Evolutionary conservation across 2,329 filamentous ascomycete species (phyloP).

Genomic region (Penicillium sp.): DNA sequence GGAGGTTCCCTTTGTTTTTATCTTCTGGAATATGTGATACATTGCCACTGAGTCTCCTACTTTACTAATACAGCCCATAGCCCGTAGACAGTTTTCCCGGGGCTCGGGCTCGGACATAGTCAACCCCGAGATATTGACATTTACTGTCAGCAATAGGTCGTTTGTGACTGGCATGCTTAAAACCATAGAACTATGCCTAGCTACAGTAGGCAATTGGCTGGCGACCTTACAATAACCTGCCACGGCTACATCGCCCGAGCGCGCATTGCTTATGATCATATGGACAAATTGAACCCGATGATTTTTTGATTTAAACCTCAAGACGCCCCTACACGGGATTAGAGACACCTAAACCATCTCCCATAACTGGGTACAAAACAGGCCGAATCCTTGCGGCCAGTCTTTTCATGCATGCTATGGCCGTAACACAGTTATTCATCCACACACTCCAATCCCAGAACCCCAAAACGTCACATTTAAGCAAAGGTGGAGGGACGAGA

Average conservation of each 20-base stretch:
- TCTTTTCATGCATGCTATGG: constrained; percentile 41
- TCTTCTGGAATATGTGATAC: too few relatives aligned
- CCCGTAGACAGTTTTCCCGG: not conserved
- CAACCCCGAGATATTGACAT: not conserved
- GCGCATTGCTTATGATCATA: too few relatives aligned
- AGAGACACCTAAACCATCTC: constrained; percentile 38
- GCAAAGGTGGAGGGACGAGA: constrained; percentile 96
- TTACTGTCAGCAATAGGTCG: not conserved
- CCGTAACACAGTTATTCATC: constrained; percentile 42
- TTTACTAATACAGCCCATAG: not conserved
- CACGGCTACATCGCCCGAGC: too few relatives aligned
- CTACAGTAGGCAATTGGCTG: not conserved
- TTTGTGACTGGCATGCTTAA: too few relatives aligned
- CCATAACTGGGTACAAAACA: constrained; percentile 34
- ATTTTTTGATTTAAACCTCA: constrained; percentile 39
- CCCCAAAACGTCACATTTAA: constrained; percentile 55
- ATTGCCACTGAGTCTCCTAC: too few relatives aligned
- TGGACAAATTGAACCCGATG: constrained; percentile 27
- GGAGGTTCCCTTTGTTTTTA: too few relatives aligned
- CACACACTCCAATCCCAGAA: constrained; percentile 36
- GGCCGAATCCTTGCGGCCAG: constrained; percentile 33
- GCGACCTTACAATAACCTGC: too few relatives aligned
- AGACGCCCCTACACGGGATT: constrained; percentile 39
- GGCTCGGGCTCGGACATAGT: constrained; percentile 2
- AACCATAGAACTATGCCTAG: too few relatives aligned